phyloP scores from a whole-genome alignment of 2,329 filamentous ascomycete species.

The Ophiostoma fasciatum region DNA sequence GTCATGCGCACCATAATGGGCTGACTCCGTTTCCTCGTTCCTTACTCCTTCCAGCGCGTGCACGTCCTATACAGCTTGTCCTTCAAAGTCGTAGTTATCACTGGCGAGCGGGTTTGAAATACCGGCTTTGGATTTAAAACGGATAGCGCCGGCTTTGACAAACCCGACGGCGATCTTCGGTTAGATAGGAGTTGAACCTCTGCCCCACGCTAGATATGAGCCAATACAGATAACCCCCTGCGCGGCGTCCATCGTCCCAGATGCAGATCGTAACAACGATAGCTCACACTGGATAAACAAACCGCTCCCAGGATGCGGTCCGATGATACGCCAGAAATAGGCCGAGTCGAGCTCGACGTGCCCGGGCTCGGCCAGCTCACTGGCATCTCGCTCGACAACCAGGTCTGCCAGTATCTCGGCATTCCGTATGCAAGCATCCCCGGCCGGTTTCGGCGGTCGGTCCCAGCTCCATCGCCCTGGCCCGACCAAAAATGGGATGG shows the following conservation, averaged over 20 bases:
- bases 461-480: background rate
- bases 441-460: conserved; percentile 7
- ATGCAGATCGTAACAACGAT: no score
- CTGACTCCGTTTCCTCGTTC: no score
- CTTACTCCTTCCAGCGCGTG: no score
- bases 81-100: no score
- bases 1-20: conserved; percentile 7
- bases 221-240: no score
- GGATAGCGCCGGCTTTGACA: no score
- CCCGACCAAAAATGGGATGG: conserved; percentile 3
- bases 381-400: conserved; percentile 3
- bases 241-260: no score
- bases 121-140: background rate
- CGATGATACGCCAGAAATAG: conserved; percentile 1
- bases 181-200: no score
- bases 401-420: conserved; percentile 7
- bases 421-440: conserved; percentile 7
- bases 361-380: conserved; percentile 6
- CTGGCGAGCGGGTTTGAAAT: background rate
- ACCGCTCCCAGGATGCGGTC: conserved; percentile 1
- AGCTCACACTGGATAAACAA: no score
- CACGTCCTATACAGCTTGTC: no score
- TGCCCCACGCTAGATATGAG: no score
- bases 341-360: conserved; percentile 3
- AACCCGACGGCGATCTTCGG: no score